Conservation (phyloP, 495 filamentous ascomycete species). For the Cenococcum geophilum region DNA sequence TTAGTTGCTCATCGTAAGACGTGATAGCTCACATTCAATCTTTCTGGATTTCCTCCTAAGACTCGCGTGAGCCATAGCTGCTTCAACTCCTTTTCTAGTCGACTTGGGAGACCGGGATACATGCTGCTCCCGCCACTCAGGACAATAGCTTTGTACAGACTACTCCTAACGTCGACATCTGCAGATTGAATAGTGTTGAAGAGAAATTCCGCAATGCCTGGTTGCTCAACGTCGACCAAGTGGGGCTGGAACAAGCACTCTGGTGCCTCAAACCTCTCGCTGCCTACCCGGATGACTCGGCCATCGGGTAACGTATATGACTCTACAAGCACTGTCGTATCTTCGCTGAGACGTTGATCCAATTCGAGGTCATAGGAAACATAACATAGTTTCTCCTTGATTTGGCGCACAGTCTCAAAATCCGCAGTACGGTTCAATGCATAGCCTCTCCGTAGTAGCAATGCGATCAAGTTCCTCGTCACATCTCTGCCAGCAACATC, state of each 20-base stretch:
- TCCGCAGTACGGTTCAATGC: constrained; percentile 97
- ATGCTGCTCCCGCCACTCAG: constrained; percentile 95
- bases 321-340: constrained; percentile 95
- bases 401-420: constrained; percentile 97
- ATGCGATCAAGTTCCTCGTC: constrained; percentile 90
- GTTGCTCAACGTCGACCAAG: constrained; percentile 94
- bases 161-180: constrained; percentile 88
- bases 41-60: constrained; percentile 80
- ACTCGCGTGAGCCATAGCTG: constrained; percentile 96
- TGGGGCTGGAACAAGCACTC: constrained; percentile 99
- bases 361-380: constrained; percentile 97
- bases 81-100: constrained; percentile 97
- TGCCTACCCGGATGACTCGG: constrained; percentile 89
- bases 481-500: constrained; percentile 97
- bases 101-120: constrained; percentile 92
- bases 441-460: constrained; percentile 91
- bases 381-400: constrained; percentile 96
- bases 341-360: constrained; percentile 91
- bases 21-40: constrained; percentile 59
- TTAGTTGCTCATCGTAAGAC: constrained; percentile 7
- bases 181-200: constrained; percentile 98
- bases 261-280: constrained; percentile 94
- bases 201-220: constrained; percentile 90
- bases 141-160: constrained; percentile 94
- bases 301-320: constrained; percentile 96